Conservation (phyloP, 129 eudicot genomes). For the Pulicaria dysenterica region DNA sequence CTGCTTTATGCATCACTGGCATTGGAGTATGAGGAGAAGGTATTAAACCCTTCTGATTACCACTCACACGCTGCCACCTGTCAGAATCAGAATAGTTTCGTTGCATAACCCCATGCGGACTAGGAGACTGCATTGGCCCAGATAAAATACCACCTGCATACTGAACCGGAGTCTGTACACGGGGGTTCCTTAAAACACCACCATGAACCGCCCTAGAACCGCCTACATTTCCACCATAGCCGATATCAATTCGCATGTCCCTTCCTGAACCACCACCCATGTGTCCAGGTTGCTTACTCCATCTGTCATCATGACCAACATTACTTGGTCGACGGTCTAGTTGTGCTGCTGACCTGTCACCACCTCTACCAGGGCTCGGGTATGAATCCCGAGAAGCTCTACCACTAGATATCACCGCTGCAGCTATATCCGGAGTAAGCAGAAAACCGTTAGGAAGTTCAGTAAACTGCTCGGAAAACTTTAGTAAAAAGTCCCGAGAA, state of each 20-base stretch:
- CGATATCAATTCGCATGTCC: conserved; percentile 48
- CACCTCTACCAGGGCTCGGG: conserved; percentile 62
- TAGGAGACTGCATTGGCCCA: conserved; percentile 71
- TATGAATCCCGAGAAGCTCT: conserved; percentile 47
- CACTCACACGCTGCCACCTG: conserved; percentile 77
- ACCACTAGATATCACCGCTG: conserved; percentile 32
- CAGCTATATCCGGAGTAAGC: conserved; percentile 49
- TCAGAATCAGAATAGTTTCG: conserved; percentile 74
- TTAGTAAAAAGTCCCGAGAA: conserved; percentile 90
- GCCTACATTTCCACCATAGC: conserved; percentile 20
- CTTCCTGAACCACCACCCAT: conserved; percentile 34
- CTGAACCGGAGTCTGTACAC: conserved; percentile 46
- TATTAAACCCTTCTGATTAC: conserved; percentile 69
- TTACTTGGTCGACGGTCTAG: conserved; percentile 60
- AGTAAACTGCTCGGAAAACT: conserved; percentile 58
- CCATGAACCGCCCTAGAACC: conserved; percentile 51
- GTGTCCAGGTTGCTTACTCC: conserved; percentile 57
- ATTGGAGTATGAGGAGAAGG: conserved; percentile 77
- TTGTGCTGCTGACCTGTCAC: conserved; percentile 52
- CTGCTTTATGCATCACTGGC: conserved; percentile 85
- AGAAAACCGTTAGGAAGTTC: conserved; percentile 74
- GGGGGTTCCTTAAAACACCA: conserved; percentile 61
- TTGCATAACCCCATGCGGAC: conserved; percentile 51
- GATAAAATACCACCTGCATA: conserved; percentile 58
- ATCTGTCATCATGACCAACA: conserved; percentile 52